Percentiles rank a stretch among this genome's conserved stretches.
Evolutionary conservation across 768 basidiomycete genomes (phyloP).

Genomic region (Kwoniella pini): DNA sequence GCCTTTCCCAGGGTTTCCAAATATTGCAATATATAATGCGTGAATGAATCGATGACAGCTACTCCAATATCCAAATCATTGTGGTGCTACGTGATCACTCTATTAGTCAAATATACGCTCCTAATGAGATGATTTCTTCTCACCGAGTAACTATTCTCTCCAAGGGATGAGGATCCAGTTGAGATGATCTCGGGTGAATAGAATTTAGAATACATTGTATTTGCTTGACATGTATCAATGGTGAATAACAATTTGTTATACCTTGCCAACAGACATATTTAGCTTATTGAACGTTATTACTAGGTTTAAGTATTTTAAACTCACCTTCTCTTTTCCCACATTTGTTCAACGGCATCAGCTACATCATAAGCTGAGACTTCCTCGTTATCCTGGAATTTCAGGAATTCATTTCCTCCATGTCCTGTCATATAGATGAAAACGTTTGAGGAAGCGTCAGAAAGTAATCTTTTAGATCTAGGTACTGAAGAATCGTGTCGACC

Average conservation of each 20-base stretch:
- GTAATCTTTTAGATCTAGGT: conserved; percentile 86
- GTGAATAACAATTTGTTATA: conserved; percentile 98
- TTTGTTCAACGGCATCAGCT: conserved; percentile 97
- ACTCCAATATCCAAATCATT: conserved; percentile 94
- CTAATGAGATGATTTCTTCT: too few species aligned
- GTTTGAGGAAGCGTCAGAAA: conserved; percentile 87
- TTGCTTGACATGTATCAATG: conserved; percentile 98
- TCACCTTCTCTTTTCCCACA: conserved; percentile 94
- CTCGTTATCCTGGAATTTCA: conserved; percentile 99
- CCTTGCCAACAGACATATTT: too few species aligned
- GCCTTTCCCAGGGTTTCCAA: conserved; percentile 94
- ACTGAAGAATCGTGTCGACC: conserved; percentile 81
- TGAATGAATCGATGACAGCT: conserved; percentile 91
- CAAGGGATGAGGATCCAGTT: conserved; percentile 78
- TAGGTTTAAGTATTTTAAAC: conserved; percentile 29
- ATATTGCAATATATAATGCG: conserved; percentile 85
- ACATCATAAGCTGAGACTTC: conserved; percentile 96
- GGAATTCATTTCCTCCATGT: conserved; percentile 95
- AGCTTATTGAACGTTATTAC: too few species aligned
- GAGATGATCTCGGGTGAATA: conserved; percentile 92
- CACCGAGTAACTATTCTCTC: conserved; percentile 92
- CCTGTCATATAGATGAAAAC: conserved; percentile 98
- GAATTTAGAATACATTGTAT: conserved; percentile 88
- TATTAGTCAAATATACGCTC: not conserved
- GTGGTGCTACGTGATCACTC: conserved; percentile 65